Percentiles rank a stretch among this genome's conserved stretches.
These are phyloP conservation scores for Sphaceloma murrayae DNA, from an alignment of 2,329 filamentous ascomycete species.

Conservation along the genomic window DNA sequence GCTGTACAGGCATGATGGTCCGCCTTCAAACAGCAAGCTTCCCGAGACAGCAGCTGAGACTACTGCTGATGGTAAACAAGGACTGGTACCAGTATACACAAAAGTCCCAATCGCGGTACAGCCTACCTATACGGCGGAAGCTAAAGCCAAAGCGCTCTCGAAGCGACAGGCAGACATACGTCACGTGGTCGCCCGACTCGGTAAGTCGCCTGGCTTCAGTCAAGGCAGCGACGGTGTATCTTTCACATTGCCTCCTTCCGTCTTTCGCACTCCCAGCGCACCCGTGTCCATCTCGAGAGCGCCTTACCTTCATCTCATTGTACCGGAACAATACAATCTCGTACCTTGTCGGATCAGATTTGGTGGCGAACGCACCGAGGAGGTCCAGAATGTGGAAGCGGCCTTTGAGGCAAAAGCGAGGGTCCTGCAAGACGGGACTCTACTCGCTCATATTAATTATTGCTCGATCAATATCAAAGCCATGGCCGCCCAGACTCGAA, in stretches of 20 bases:
- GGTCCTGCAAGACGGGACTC: conserved; percentile 49
- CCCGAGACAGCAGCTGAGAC: too few relatives aligned
- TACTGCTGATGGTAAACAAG: too few relatives aligned
- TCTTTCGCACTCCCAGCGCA: conserved; percentile 60
- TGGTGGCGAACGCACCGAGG: conserved; percentile 37
- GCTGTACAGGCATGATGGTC: conserved; percentile 37
- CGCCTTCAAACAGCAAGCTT: too few relatives aligned
- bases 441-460: conserved; percentile 69
- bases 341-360: conserved; percentile 57
- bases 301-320: conserved; percentile 51
- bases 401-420: conserved; percentile 54
- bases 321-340: conserved; percentile 63
- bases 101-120: not conserved
- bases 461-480: conserved; percentile 60
- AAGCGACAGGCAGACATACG: conserved; percentile 56
- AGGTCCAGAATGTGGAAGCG: conserved; percentile 38
- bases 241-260: conserved; percentile 57
- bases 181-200: conserved; percentile 67
- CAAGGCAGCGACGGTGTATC: conserved; percentile 60
- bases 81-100: conserved; percentile 3
- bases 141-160: conserved; percentile 53
- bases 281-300: conserved; percentile 63
- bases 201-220: conserved; percentile 55
- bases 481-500: conserved; percentile 37
- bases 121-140: conserved; percentile 43